These are phyloP conservation scores for Boletus rufocinnamomeus DNA, from an alignment of 768 basidiomycete genomes.

Conservation along the genomic window DNA sequence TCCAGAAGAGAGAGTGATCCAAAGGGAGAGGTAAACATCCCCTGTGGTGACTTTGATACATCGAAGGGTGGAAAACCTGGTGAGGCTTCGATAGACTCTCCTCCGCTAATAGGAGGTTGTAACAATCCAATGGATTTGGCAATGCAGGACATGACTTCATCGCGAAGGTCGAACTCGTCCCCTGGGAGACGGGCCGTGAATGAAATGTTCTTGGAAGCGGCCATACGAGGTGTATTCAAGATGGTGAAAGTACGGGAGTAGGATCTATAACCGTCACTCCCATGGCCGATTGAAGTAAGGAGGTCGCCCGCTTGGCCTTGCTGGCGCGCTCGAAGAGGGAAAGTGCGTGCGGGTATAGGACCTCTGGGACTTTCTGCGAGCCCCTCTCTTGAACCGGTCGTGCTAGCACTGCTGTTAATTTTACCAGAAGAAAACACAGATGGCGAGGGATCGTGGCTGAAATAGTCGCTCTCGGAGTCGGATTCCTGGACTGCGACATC, in stretches of 20 bases:
- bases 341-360: conserved; percentile 21
- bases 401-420: conserved; percentile 15
- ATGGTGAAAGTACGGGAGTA: conserved; percentile 50
- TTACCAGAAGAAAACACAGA: conserved; percentile 25
- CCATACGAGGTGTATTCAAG: conserved; percentile 50
- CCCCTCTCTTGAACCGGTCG: conserved; percentile 24
- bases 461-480: conserved; percentile 61
- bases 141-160: conserved; percentile 96
- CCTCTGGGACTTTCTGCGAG: conserved; percentile 28
- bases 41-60: conserved; percentile 35
- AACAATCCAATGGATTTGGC: conserved; percentile 95
- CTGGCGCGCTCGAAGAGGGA: conserved; percentile 41
- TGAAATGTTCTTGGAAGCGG: conserved; percentile 30
- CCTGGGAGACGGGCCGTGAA: conserved; percentile 35
- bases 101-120: conserved; percentile 77
- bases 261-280: conserved; percentile 48
- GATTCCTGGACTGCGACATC: conserved; percentile 46
- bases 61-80: conserved; percentile 58
- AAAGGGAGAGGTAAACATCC: conserved; percentile 63
- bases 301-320: conserved; percentile 79
- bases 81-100: conserved; percentile 65
- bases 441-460: conserved; percentile 35
- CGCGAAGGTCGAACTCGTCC: conserved; percentile 91
- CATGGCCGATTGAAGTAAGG: conserved; percentile 54
- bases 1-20: conserved; percentile 74